Base-by-base conservation (phyloP, 2,329 filamentous ascomycete species). In the Trichophaea hybrida region DNA sequence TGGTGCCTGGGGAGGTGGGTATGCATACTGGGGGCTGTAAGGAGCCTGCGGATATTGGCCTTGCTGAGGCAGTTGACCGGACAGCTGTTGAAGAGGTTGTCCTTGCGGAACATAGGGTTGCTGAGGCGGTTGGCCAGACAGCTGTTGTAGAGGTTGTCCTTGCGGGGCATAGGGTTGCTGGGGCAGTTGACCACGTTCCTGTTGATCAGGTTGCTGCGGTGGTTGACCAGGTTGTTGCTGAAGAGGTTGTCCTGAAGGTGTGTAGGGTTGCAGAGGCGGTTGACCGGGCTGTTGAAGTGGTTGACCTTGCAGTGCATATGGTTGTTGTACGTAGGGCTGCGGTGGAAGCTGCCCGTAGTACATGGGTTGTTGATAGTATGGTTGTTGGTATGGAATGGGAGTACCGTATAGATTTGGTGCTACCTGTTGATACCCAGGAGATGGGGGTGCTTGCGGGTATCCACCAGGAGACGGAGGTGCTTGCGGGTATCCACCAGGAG, bases 1-100 rank as follows among this genome's bases (percentile, higher is more conserved):
- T 17, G 34, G 46, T 17, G 40, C 15, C 7, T 32, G 51, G 35
- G 34, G 59, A 32, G 5, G 53, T 12, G 32, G 56, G 17, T 50
- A 60, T 4, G 43, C 56, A 17, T 57, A 31, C 17, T 58, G 61
- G 15, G 46, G 56, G 7, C 55, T 55, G 13, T 60, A 57, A n/a
- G 43, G 55, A 15, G 6, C 6, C 31, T 51, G 56, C 35, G 55
- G 59, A 15, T 57, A 37, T 24, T 17, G 37, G 38, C 15, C 10
- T 43, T 12, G 38, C 15, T 43, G 38, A 7, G 15, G 38, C 35
- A 12, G 31, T 6, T 56, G 58, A 17, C 53, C 32, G 8, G 58
- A 57, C 5, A 17, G 17, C 8, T 34, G 54, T 33, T 59, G 55
- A 12, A 15, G 60, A 13, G 34, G 60, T 13, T 34, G 57, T 13